A percentile compares a stretch with the other conserved stretches of the same genome.
Evolutionary conservation across 2,329 filamentous ascomycete genomes (phyloP).

Genomic region (Sarocladium strictum): DNA sequence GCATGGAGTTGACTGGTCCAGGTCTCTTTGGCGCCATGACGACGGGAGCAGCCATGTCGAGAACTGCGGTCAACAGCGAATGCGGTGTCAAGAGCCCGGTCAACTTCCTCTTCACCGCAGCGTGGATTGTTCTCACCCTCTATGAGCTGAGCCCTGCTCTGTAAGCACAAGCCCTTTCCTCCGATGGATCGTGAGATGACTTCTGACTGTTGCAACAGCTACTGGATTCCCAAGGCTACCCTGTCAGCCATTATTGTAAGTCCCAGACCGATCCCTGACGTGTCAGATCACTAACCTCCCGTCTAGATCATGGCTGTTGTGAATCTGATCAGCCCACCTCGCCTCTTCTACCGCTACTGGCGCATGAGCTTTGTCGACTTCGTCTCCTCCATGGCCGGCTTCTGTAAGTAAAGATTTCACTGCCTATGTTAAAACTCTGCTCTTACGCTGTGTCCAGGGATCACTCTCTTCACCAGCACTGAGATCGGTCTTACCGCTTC

Average conservation of each 20-base stretch:
- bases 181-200: not conserved
- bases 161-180: constrained; percentile 19
- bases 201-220: not conserved
- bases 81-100: constrained; percentile 57
- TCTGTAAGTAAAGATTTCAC: constrained; percentile 22
- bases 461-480: constrained; percentile 55
- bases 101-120: constrained; percentile 54
- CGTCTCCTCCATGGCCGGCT: constrained; percentile 54
- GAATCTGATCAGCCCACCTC: constrained; percentile 53
- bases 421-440: not conserved
- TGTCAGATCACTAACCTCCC: not conserved
- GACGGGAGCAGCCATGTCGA: constrained; percentile 60
- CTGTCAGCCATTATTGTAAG: constrained; percentile 56
- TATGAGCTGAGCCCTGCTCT: constrained; percentile 55
- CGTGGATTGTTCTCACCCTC: constrained; percentile 55
- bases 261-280: constrained; percentile 9
- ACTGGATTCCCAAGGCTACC: constrained; percentile 63
- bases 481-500: constrained; percentile 54
- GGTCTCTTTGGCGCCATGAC: constrained; percentile 57
- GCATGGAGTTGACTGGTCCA: not conserved
- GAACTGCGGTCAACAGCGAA: constrained; percentile 61
- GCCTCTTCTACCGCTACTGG: constrained; percentile 58
- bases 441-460: constrained; percentile 31
- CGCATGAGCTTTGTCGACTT: constrained; percentile 60
- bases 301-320: constrained; percentile 55